phyloP scores from a whole-genome alignment of 176 grass and related monocot genomes.

The Ananas comosus region DNA sequence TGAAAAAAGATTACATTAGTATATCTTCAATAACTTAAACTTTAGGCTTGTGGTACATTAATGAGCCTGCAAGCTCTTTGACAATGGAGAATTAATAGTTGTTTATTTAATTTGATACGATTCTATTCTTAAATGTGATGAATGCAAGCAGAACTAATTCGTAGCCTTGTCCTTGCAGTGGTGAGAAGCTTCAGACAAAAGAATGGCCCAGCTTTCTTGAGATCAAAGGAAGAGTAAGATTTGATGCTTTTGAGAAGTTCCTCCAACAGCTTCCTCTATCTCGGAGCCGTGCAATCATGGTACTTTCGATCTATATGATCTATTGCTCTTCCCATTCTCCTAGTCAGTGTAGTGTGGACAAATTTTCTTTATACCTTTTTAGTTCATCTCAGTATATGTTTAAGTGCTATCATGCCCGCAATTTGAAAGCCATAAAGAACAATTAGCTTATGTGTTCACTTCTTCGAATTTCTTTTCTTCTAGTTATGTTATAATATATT shows the following conservation, averaged over 20 bases:
- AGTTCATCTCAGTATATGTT: too few relatives aligned
- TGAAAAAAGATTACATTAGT: too few relatives aligned
- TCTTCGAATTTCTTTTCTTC: too few relatives aligned
- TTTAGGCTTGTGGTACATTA: too few relatives aligned
- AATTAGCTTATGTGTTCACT: too few relatives aligned
- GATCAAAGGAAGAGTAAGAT: conserved; percentile 65
- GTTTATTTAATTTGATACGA: neutral
- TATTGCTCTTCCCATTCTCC: neutral
- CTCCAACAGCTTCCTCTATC: conserved; percentile 64
- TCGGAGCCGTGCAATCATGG: conserved; percentile 51
- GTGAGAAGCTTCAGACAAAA: conserved; percentile 66
- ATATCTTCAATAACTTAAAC: too few relatives aligned
- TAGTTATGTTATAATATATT: too few relatives aligned
- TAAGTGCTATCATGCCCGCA: too few relatives aligned
- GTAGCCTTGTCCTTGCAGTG: conserved; percentile 32
- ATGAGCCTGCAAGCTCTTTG: neutral
- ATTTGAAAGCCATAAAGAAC: too few relatives aligned
- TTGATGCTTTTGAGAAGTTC: conserved; percentile 61
- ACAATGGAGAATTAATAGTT: neutral
- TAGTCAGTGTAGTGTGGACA: neutral
- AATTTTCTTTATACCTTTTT: too few relatives aligned
- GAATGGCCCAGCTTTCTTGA: conserved; percentile 60
- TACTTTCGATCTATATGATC: conserved; percentile 17
- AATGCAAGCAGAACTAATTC: neutral
- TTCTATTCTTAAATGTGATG: neutral